Conservation (phyloP, 768 basidiomycete genomes). For the Boletus subcaerulescens region DNA sequence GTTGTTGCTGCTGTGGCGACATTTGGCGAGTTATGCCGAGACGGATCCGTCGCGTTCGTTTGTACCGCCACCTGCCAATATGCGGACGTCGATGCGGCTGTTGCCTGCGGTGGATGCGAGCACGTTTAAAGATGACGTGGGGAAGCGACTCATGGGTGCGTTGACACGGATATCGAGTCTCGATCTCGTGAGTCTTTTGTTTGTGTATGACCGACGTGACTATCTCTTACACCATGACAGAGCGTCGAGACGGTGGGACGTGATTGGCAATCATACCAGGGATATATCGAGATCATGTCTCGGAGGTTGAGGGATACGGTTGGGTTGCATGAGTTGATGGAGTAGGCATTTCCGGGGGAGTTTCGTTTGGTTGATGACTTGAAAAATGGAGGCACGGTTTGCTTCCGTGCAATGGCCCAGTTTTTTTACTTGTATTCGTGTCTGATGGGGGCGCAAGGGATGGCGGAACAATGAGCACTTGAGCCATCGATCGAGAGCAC, state of each 20-base stretch:
- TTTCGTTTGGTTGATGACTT: background rate
- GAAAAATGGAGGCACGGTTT: too few relatives aligned
- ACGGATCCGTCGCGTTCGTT: conserved; percentile 20
- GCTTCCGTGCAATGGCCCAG: too few relatives aligned
- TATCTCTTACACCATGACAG: conserved; percentile 28
- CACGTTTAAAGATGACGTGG: conserved; percentile 55
- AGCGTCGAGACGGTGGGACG: conserved; percentile 42
- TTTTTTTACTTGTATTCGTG: too few relatives aligned
- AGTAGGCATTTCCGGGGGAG: conserved; percentile 7
- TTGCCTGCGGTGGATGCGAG: conserved; percentile 56
- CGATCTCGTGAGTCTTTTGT: conserved; percentile 41
- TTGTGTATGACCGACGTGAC: background rate
- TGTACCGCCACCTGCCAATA: conserved; percentile 23
- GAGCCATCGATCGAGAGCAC: too few relatives aligned
- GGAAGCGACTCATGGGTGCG: conserved; percentile 51
- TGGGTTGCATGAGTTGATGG: conserved; percentile 47
- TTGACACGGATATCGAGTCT: conserved; percentile 53
- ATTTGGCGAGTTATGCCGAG: conserved; percentile 62
- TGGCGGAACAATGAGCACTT: too few relatives aligned
- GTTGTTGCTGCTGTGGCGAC: conserved; percentile 77
- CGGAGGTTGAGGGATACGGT: conserved; percentile 63
- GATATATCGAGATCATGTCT: conserved; percentile 75
- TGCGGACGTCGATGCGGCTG: conserved; percentile 52
- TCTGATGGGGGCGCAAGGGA: too few relatives aligned
- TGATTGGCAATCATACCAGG: conserved; percentile 62